Conservation (phyloP, 345 rosid species). For the Conringia planisiliqua region DNA sequence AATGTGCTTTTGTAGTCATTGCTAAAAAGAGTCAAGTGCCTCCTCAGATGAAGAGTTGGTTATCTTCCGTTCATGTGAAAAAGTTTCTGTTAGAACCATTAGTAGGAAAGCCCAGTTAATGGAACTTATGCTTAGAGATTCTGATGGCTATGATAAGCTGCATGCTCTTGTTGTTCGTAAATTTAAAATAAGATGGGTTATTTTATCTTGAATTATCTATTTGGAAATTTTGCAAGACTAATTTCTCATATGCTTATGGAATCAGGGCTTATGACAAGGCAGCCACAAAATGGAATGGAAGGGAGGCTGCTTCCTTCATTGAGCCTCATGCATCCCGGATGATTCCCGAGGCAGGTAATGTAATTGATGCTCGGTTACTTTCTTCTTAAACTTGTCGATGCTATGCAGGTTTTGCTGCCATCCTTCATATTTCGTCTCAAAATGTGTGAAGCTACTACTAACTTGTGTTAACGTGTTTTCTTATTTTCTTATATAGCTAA, state of each 20-base stretch:
- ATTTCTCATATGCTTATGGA: slow-evolving; percentile 45
- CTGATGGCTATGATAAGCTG: not conserved
- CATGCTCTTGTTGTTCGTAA: not conserved
- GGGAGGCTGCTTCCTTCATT: slow-evolving; percentile 83
- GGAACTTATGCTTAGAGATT: not conserved
- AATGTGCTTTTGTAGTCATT: not conserved
- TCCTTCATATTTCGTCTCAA: not conserved
- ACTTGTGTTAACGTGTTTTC: not conserved
- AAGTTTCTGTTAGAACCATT: slow-evolving; percentile 51
- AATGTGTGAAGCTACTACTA: slow-evolving; percentile 4
- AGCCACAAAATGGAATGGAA: slow-evolving; percentile 71
- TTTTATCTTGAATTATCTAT: slow-evolving; percentile 39
- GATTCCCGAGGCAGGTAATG: slow-evolving; percentile 45
- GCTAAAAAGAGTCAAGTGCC: slow-evolving; percentile 8
- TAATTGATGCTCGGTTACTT: slow-evolving; percentile 38
- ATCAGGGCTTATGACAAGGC: slow-evolving; percentile 72
- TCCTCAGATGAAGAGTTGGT: slow-evolving; percentile 13
- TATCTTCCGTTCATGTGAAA: slow-evolving; percentile 29
- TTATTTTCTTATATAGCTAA: slow-evolving; percentile 19
- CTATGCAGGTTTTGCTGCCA: slow-evolving; percentile 1
- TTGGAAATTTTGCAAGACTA: slow-evolving; percentile 15
- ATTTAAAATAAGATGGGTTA: not conserved
- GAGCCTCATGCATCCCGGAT: slow-evolving; percentile 70
- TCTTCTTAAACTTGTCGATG: not conserved
- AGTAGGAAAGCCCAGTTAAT: slow-evolving; percentile 28